Conservation (phyloP, 176 grass and related monocot species). For the Phragmites australis region DNA sequence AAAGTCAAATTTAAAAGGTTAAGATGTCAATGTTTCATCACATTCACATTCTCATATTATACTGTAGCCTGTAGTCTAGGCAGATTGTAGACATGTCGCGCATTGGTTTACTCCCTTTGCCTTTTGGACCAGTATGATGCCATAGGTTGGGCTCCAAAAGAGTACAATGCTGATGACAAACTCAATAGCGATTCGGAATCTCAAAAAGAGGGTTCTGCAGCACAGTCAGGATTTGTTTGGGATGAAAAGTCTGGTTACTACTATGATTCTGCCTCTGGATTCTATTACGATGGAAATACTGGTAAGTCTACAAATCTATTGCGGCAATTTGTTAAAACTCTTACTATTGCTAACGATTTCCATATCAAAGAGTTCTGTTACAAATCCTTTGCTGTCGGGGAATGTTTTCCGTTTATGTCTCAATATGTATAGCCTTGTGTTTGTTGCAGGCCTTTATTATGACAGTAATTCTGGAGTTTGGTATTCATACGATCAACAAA, state of each 20-base stretch:
- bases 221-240: constrained; percentile 95
- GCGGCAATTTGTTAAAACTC: background rate
- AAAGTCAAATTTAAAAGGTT: background rate
- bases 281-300: constrained; percentile 99
- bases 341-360: constrained; percentile 11
- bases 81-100: constrained; percentile 13
- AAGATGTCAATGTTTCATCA: background rate
- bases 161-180: constrained; percentile 88
- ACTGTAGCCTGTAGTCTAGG: constrained; percentile 14
- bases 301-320: constrained; percentile 46
- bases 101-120: constrained; percentile 10
- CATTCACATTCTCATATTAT: background rate
- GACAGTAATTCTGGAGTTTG: constrained; percentile 82
- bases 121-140: constrained; percentile 77
- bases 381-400: background rate
- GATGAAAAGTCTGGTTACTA: constrained; percentile 99
- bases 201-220: constrained; percentile 49
- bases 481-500: constrained; percentile 86
- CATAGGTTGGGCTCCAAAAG: constrained; percentile 91
- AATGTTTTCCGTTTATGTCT: background rate
- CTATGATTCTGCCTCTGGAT: constrained; percentile 95
- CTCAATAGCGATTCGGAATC: constrained; percentile 46
- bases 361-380: background rate
- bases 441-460: constrained; percentile 86
- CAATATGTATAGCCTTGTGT: constrained; percentile 38